These are phyloP conservation scores for Macrocybe gigantea DNA, from an alignment of 768 basidiomycete species.

Conservation along the genomic window DNA sequence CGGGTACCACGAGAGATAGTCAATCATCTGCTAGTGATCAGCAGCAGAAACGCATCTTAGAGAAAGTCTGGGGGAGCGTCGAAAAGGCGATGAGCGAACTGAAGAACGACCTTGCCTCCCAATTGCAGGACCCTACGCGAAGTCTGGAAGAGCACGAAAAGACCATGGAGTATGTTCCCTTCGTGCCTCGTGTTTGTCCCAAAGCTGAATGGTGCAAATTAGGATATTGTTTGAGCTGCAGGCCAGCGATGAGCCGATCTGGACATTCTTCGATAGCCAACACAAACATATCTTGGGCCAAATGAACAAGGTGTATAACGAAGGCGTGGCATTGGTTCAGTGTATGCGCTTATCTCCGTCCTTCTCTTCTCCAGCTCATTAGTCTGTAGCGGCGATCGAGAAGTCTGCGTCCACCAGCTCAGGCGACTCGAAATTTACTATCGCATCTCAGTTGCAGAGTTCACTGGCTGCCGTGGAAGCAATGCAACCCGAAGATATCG, in stretches of 20 bases:
- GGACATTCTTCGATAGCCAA: slow-evolving; percentile 94
- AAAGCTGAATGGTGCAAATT: background rate
- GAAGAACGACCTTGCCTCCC: slow-evolving; percentile 67
- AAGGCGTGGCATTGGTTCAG: slow-evolving; percentile 50
- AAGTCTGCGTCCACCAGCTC: slow-evolving; percentile 29
- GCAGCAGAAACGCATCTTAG: slow-evolving; percentile 88
- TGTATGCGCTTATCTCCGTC: slow-evolving; percentile 23
- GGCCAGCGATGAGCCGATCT: slow-evolving; percentile 83
- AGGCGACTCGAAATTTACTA: background rate
- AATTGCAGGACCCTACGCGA: slow-evolving; percentile 74
- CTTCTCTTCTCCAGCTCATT: slow-evolving; percentile 2
- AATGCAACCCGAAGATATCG: slow-evolving; percentile 54
- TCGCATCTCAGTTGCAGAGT: slow-evolving; percentile 53
- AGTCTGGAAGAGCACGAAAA: slow-evolving; percentile 93
- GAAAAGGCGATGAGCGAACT: slow-evolving; percentile 95
- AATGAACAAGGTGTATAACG: slow-evolving; percentile 59
- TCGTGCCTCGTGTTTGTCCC: background rate
- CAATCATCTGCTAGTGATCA: slow-evolving; percentile 47
- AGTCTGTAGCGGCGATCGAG: slow-evolving; percentile 38
- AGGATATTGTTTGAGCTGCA: slow-evolving; percentile 89
- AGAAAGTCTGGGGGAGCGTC: slow-evolving; percentile 93
- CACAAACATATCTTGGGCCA: slow-evolving; percentile 79
- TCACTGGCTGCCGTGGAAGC: slow-evolving; percentile 56
- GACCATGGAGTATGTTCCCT: slow-evolving; percentile 77
- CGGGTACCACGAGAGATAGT: slow-evolving; percentile 56